Evolutionary conservation across 1,139 yeast species (phyloP).

Genomic region (Saccharomyces hybrid): DNA sequence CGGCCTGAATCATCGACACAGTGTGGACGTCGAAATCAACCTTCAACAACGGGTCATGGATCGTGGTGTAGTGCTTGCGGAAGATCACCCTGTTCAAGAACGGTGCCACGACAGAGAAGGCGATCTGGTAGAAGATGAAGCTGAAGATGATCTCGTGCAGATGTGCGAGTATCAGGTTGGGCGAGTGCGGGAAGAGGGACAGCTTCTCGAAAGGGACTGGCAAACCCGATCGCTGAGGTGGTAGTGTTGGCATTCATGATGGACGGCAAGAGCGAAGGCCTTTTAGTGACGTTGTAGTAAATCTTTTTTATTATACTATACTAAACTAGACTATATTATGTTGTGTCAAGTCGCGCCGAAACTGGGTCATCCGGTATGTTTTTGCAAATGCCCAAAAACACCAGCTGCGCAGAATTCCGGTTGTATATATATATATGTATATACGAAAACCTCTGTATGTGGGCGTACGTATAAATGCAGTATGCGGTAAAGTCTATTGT

Average conservation of each 20-base stretch:
- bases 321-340: background rate
- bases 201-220: background rate
- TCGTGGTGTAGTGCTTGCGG: conserved; percentile 43
- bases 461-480: background rate
- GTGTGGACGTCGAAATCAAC: conserved; percentile 78
- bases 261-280: background rate
- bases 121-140: conserved; percentile 38
- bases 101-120: conserved; percentile 39
- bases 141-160: conserved; percentile 46
- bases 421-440: background rate
- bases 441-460: background rate
- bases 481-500: background rate
- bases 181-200: background rate
- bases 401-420: background rate
- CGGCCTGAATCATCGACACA: conserved; percentile 71
- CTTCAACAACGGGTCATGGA: conserved; percentile 39
- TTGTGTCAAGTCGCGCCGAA: background rate
- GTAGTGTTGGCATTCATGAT: background rate
- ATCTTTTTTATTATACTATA: background rate
- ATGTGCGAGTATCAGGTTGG: conserved; percentile 35
- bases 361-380: background rate
- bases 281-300: background rate
- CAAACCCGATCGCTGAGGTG: background rate
- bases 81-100: conserved; percentile 40
- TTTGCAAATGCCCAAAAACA: background rate